A percentile compares a stretch with the other conserved stretches of the same genome.
phyloP scores from a whole-genome alignment of 805 yeast species.

The Yarrowia phangngaensis region DNA sequence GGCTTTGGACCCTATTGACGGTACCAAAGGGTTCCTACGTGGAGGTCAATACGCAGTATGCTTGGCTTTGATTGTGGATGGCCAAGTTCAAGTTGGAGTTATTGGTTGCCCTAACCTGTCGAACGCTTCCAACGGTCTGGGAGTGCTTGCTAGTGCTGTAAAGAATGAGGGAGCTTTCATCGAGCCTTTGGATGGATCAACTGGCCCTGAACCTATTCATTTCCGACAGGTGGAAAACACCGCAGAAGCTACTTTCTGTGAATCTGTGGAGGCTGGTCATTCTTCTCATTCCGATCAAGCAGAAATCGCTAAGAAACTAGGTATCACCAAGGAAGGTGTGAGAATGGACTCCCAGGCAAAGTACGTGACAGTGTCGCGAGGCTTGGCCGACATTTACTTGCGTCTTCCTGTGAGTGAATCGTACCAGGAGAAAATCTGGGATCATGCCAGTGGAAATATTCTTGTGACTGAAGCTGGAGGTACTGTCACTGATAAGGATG shows the following conservation, averaged over 20 bases:
- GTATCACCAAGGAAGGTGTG: constrained; percentile 55
- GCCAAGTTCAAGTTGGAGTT: constrained; percentile 80
- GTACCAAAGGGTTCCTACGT: constrained; percentile 92
- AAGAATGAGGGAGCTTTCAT: constrained; percentile 65
- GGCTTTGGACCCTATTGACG: constrained; percentile 98
- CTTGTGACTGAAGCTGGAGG: constrained; percentile 91
- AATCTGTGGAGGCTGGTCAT: constrained; percentile 94
- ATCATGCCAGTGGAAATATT: constrained; percentile 94
- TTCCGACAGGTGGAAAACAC: constrained; percentile 52
- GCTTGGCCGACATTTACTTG: constrained; percentile 87
- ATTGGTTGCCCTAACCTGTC: constrained; percentile 95
- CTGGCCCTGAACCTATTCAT: constrained; percentile 42
- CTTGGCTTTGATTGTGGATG: constrained; percentile 80
- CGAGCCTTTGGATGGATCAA: constrained; percentile 42
- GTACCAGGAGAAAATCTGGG: constrained; percentile 96
- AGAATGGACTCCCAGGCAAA: constrained; percentile 95
- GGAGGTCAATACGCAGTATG: constrained; percentile 98
- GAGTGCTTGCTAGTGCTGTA: constrained; percentile 74
- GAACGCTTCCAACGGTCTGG: constrained; percentile 48
- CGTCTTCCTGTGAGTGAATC: constrained; percentile 74
- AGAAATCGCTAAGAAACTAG: constrained; percentile 59
- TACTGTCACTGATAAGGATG: constrained; percentile 76
- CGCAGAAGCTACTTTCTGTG: constrained; percentile 63
- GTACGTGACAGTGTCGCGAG: constrained; percentile 85
- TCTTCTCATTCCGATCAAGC: constrained; percentile 86